Percentiles rank a stretch among this genome's conserved stretches.
These are phyloP conservation scores for Rhizopogon vesiculosus DNA, from an alignment of 768 basidiomycete species.

Conservation along the genomic window DNA sequence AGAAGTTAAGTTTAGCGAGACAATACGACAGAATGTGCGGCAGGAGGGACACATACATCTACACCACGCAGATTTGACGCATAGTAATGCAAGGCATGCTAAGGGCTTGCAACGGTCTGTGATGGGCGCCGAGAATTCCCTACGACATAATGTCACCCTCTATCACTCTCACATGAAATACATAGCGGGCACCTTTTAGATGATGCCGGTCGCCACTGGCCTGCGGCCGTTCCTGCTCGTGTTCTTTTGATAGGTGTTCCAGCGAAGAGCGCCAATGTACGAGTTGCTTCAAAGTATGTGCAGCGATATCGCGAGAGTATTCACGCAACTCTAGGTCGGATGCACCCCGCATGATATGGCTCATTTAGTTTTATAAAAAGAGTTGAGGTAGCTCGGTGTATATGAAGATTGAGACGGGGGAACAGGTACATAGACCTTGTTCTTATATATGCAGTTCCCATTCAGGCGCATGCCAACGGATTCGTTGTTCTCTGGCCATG, in stretches of 20 bases:
- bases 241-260: neutral
- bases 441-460: neutral
- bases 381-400: neutral
- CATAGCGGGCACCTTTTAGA: neutral
- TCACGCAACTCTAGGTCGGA: neutral
- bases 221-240: neutral
- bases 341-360: neutral
- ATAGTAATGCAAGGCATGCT: neutral
- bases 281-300: neutral
- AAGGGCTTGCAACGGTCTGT: neutral
- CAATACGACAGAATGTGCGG: neutral
- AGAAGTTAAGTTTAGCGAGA: neutral
- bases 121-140: neutral
- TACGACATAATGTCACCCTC: neutral
- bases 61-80: no score
- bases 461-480: neutral
- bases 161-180: neutral
- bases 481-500: no score
- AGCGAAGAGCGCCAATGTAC: neutral
- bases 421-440: neutral
- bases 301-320: neutral
- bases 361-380: neutral
- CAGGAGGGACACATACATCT: neutral
- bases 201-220: neutral
- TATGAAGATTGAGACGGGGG: no score